Evolutionary conservation across 1,284 basidiomycete species (phyloP).

Genomic region (Ganoderma meredithae): DNA sequence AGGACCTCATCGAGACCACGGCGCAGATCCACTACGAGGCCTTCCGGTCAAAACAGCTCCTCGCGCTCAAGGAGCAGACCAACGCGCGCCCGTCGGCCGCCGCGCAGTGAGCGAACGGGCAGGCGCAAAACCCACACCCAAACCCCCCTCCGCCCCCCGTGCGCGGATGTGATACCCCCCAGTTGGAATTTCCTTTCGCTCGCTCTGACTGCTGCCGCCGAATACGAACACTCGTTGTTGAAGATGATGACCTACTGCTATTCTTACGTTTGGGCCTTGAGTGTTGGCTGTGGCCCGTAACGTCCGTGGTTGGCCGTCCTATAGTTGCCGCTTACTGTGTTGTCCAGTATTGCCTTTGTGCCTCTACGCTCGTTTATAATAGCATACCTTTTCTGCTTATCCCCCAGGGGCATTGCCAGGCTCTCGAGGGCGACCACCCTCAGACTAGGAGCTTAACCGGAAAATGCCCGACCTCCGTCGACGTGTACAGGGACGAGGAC

Average conservation of each 20-base stretch:
- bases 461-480: background rate
- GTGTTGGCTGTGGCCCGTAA: constrained; percentile 22
- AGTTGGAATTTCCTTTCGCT: constrained; percentile 23
- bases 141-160: constrained; percentile 7
- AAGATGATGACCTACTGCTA: constrained; percentile 18
- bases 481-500: background rate
- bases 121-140: background rate
- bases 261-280: constrained; percentile 15
- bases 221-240: constrained; percentile 34
- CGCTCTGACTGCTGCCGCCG: constrained; percentile 20
- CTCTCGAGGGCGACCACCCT: background rate
- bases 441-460: no score
- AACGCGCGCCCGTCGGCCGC: constrained; percentile 40
- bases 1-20: constrained; percentile 98
- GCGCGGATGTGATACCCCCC: constrained; percentile 36
- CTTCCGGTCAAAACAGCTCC: constrained; percentile 96
- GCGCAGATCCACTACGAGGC: constrained; percentile 99
- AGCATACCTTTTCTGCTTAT: constrained; percentile 23
- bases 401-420: background rate
- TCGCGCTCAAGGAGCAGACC: constrained; percentile 86
- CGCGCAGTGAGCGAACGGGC: constrained; percentile 25
- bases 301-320: constrained; percentile 10
- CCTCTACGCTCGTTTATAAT: constrained; percentile 39
- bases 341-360: constrained; percentile 35
- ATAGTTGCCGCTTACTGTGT: constrained; percentile 28